Conservation (phyloP, 2,329 filamentous ascomycete genomes). For the Calonectria crousiana region DNA sequence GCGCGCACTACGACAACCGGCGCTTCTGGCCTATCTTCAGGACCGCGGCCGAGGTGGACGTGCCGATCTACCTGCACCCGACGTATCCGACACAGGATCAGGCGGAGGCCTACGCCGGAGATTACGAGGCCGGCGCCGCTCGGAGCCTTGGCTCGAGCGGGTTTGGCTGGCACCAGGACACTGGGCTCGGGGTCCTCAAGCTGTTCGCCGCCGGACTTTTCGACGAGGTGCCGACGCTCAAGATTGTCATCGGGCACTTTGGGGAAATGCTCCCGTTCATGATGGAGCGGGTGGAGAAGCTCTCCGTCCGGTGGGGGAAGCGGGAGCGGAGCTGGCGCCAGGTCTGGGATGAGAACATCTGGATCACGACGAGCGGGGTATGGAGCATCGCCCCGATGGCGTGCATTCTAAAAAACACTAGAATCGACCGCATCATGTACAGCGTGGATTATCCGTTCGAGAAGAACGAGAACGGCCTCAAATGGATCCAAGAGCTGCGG, state of each 20-base stretch:
- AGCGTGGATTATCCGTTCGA: constrained; percentile 70
- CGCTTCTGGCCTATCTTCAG: constrained; percentile 38
- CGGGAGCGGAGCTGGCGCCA: constrained; percentile 55
- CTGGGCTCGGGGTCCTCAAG: constrained; percentile 55
- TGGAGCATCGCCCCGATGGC: constrained; percentile 62
- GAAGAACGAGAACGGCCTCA: constrained; percentile 60
- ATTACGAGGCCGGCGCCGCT: constrained; percentile 45
- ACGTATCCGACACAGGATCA: constrained; percentile 49
- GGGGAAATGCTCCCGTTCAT: constrained; percentile 66
- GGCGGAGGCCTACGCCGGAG: constrained; percentile 40
- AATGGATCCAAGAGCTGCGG: constrained; percentile 61
- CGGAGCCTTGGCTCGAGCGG: constrained; percentile 54
- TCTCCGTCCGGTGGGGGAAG: constrained; percentile 46
- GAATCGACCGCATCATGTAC: constrained; percentile 65
- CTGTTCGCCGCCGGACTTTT: constrained; percentile 52
- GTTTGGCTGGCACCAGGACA: constrained; percentile 65
- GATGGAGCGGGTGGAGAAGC: constrained; percentile 58
- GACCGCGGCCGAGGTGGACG: constrained; percentile 56
- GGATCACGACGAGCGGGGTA: constrained; percentile 68
- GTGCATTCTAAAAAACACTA: constrained; percentile 57
- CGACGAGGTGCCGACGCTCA: constrained; percentile 51
- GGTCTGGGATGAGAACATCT: constrained; percentile 68
- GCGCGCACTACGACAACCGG: constrained; percentile 45
- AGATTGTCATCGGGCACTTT: constrained; percentile 56
- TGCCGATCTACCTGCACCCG: constrained; percentile 66